Conservation (phyloP, 768 basidiomycete genomes). For the Nidula microcarpa region DNA sequence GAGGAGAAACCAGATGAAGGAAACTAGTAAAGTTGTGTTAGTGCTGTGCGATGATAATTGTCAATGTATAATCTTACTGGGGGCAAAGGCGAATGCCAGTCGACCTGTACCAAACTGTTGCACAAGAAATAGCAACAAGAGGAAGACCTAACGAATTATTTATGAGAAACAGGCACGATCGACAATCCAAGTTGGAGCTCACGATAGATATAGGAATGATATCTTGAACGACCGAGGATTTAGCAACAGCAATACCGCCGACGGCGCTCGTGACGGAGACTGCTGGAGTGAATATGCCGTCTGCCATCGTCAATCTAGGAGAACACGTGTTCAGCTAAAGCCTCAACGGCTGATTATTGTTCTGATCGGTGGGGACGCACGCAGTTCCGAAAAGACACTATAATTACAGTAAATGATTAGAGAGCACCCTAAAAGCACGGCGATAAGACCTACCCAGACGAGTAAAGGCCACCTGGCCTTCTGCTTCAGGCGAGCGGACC, state of each 20-base stretch:
- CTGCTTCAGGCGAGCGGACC: constrained; percentile 13
- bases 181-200: constrained; percentile 8
- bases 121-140: constrained; percentile 51
- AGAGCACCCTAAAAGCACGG: not conserved
- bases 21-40: constrained; percentile 25
- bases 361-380: constrained; percentile 14
- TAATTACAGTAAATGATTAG: not conserved
- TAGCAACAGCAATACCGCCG: constrained; percentile 63
- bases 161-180: not conserved
- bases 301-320: constrained; percentile 55
- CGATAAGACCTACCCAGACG: constrained; percentile 41
- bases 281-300: constrained; percentile 67
- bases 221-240: constrained; percentile 38
- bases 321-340: not conserved
- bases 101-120: constrained; percentile 59
- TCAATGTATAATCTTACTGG: constrained; percentile 27
- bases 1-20: constrained; percentile 54
- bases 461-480: constrained; percentile 46
- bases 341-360: too few species aligned
- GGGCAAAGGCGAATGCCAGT: constrained; percentile 52
- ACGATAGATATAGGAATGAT: constrained; percentile 62
- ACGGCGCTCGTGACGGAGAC: constrained; percentile 70
- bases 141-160: constrained; percentile 34
- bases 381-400: constrained; percentile 62
- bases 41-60: too few species aligned